Base-by-base conservation (phyloP, 768 basidiomycete genomes). In the Kockovaella imperatae region DNA sequence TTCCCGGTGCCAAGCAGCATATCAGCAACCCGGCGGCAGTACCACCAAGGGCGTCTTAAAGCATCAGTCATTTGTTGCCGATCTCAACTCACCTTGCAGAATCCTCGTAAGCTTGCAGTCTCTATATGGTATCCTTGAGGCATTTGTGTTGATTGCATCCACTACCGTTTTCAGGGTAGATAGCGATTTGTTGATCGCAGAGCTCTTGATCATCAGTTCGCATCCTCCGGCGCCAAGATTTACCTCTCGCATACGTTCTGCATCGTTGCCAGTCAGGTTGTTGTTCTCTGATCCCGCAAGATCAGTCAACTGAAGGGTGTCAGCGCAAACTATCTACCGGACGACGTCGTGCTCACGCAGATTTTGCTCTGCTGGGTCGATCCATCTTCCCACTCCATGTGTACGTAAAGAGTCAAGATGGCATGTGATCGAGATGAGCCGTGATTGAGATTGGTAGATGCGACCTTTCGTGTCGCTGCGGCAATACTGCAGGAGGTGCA, bases 211-310 rank as follows among this genome's bases (percentile, higher is more conserved):
- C 41, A 36, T n/a, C 30, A 44, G 32, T 21, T 1, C 26, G n/a
- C 14, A 8, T n/a, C 15, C 30, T 21, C 14, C 10, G 20, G 28
- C 10, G 5, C 32, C 20, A 18, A 28, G 3, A 42, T 40, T 7
- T 26, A 67, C 64, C 47, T 93, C 89, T 2, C 82, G 80, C 83
- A 90, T 87, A 1, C 89, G 80, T n/a, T 79, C 80, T 1, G 80
- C 74, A 64, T 90, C 84, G 56, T 89, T 90, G 4, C 88, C 87
- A 3, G 89, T 89, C 23, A 84, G 45, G 42, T 86, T 90, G 69
- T 89, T 90, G 62, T 89, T 89, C 72, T 91, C 88, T 0, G 85
- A 87, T 23, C 88, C 88, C 15, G 88, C 88, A 23, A 91, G 77
- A 72, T 91, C 88, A 10, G 89, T 86, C 7, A 90, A 78, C 75